A percentile compares a stretch with the other conserved stretches of the same genome.
Evolutionary conservation across 345 rosid species (phyloP).

Genomic region (Murraya koenigii): DNA sequence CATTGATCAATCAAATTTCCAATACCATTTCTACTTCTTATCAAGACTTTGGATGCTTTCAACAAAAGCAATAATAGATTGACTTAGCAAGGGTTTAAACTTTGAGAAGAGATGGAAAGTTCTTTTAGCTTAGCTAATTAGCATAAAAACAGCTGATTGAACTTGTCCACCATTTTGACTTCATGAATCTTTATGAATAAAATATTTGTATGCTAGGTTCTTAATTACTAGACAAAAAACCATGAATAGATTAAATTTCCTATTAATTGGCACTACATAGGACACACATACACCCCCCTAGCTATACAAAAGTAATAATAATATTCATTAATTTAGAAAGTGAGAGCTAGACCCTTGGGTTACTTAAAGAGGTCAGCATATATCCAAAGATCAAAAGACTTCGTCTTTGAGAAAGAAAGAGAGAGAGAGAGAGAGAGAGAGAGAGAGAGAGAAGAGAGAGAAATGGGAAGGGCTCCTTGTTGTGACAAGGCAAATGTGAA

Average conservation of each 20-base stretch:
- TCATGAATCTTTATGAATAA: slow-evolving; percentile 12
- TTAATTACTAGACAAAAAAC: neutral
- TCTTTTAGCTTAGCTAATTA: slow-evolving; percentile 24
- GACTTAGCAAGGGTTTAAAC: neutral
- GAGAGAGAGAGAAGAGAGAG: slow-evolving; percentile 30
- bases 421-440: slow-evolving; percentile 16
- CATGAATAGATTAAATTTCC: neutral
- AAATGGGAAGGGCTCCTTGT: slow-evolving; percentile 97
- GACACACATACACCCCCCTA: neutral
- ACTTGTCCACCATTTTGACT: slow-evolving; percentile 41
- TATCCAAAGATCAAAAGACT: slow-evolving; percentile 18
- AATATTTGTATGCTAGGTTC: neutral
- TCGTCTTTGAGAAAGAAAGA: slow-evolving; percentile 16
- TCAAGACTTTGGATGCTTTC: slow-evolving; percentile 40
- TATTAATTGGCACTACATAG: slow-evolving; percentile 22
- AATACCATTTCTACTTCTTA: slow-evolving; percentile 4
- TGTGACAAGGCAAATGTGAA: slow-evolving; percentile 96
- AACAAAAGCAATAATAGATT: neutral
- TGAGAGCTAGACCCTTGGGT: slow-evolving; percentile 15
- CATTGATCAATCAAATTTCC: neutral
- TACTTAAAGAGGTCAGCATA: slow-evolving; percentile 15
- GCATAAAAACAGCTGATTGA: slow-evolving; percentile 25
- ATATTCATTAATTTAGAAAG: slow-evolving; percentile 13
- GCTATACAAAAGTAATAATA: neutral
- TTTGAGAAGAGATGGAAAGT: slow-evolving; percentile 21